phyloP scores from a whole-genome alignment of 371 early-diverging fungal species.

The Haplosporangium sp. region DNA sequence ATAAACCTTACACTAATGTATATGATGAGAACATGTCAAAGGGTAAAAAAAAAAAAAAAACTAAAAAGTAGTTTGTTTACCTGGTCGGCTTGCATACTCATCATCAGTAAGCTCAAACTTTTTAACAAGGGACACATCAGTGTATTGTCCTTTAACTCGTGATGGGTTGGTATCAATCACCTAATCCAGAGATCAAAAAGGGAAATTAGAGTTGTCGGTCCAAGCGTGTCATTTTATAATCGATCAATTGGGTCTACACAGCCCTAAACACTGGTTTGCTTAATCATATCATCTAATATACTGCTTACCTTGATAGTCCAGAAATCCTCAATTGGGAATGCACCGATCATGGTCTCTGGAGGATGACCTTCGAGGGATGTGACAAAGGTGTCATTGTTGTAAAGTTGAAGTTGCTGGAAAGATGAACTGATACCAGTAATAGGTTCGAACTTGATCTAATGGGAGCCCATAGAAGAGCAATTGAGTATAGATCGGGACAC shows the following conservation, averaged over 20 bases:
- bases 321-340: slow-evolving; percentile 87
- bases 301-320: slow-evolving; percentile 72
- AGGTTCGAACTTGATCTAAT: slow-evolving; percentile 85
- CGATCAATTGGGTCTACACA: neutral
- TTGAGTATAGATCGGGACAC: neutral
- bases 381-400: slow-evolving; percentile 68
- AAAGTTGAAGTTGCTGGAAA: slow-evolving; percentile 76
- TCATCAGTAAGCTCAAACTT: slow-evolving; percentile 92
- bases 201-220: slow-evolving; percentile 1
- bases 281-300: neutral
- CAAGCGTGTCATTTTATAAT: neutral
- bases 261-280: neutral
- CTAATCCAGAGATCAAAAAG: slow-evolving; percentile 41
- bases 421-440: slow-evolving; percentile 89
- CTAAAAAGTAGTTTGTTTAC: slow-evolving; percentile 54
- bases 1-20: too few relatives aligned
- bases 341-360: slow-evolving; percentile 79
- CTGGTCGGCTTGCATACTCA: slow-evolving; percentile 82
- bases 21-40: slow-evolving; percentile 39
- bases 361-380: slow-evolving; percentile 75
- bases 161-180: slow-evolving; percentile 80
- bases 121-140: slow-evolving; percentile 89
- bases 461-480: neutral
- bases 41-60: slow-evolving; percentile 60
- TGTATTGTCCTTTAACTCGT: slow-evolving; percentile 77